These are phyloP conservation scores for Lachancea fermentati DNA, from an alignment of 805 yeast species.

Conservation along the genomic window DNA sequence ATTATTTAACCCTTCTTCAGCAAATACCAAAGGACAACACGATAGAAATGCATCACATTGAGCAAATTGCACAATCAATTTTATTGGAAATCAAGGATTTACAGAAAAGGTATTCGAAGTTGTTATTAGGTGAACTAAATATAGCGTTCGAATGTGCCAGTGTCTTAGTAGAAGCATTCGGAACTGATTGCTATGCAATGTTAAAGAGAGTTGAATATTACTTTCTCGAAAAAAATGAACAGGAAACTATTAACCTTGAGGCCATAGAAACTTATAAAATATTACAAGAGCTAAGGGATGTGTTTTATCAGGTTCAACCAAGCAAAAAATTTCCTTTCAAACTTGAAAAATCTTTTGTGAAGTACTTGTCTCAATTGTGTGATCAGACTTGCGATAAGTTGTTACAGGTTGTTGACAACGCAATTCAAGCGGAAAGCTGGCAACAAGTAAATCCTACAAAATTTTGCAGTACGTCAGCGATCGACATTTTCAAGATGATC, in stretches of 20 bases:
- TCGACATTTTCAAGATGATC: conserved; percentile 61
- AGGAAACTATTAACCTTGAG: conserved; percentile 45
- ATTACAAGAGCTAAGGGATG: conserved; percentile 46
- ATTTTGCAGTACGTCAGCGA: conserved; percentile 52
- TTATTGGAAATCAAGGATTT: conserved; percentile 43
- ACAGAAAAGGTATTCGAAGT: conserved; percentile 55
- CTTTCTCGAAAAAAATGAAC: conserved; percentile 24
- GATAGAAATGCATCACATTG: conserved; percentile 48
- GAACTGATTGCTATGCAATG: conserved; percentile 48
- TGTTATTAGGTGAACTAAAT: conserved; percentile 53
- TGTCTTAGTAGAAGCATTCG: conserved; percentile 46
- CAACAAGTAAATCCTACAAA: conserved; percentile 43
- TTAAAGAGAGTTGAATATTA: conserved; percentile 45
- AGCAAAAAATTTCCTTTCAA: conserved; percentile 43
- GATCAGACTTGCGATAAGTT: conserved; percentile 42
- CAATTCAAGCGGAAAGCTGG: conserved; percentile 55
- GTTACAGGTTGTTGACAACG: conserved; percentile 43
- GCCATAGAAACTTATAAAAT: conserved; percentile 52
- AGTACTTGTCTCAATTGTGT: conserved; percentile 39
- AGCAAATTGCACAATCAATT: conserved; percentile 50
- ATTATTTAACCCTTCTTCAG: conserved; percentile 39
- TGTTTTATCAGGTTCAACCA: conserved; percentile 44
- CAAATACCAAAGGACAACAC: conserved; percentile 56
- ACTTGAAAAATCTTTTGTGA: conserved; percentile 51
- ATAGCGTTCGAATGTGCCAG: conserved; percentile 47